Conservation (phyloP, 2,329 filamentous ascomycete genomes). For the Hysterium pulicare region DNA sequence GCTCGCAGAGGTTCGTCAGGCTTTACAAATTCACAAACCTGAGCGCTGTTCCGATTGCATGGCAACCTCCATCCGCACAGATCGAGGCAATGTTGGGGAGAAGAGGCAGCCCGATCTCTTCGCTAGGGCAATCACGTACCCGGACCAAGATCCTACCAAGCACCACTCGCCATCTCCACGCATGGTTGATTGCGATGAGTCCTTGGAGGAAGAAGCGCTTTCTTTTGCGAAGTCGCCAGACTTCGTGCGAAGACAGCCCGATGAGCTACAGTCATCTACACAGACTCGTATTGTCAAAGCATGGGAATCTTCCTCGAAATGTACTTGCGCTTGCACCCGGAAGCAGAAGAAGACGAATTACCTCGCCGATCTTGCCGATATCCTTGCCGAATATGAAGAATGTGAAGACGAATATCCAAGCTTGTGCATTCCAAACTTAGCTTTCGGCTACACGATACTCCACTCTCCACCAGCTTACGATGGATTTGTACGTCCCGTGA, state of each 20-base stretch:
- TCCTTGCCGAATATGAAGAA: slow-evolving; percentile 6
- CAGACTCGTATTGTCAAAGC: background rate
- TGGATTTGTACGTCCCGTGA: slow-evolving; percentile 4
- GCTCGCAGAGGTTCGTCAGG: slow-evolving; percentile 6
- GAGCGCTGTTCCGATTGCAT: slow-evolving; percentile 1
- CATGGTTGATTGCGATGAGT: too few species aligned
- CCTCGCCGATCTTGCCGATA: slow-evolving; percentile 4
- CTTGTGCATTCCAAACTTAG: background rate
- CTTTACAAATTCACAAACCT: background rate
- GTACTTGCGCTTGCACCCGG: slow-evolving; percentile 3
- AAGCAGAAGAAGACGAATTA: slow-evolving; percentile 6
- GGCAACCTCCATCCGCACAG: background rate
- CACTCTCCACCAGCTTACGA: slow-evolving; percentile 10
- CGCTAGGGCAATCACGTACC: too few species aligned
- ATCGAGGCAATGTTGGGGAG: background rate
- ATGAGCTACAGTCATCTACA: background rate
- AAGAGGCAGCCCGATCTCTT: too few species aligned
- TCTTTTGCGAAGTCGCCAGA: too few species aligned
- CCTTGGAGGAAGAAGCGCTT: too few species aligned
- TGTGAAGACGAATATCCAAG: background rate
- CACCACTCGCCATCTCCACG: too few species aligned
- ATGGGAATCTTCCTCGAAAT: background rate
- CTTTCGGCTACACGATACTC: too few species aligned
- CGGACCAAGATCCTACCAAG: too few species aligned
- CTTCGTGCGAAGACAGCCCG: too few species aligned